A percentile compares a stretch with the other conserved stretches of the same genome.
Conservation (phyloP, 345 rosid genomes). For the Pseudoturritis turrita region DNA sequence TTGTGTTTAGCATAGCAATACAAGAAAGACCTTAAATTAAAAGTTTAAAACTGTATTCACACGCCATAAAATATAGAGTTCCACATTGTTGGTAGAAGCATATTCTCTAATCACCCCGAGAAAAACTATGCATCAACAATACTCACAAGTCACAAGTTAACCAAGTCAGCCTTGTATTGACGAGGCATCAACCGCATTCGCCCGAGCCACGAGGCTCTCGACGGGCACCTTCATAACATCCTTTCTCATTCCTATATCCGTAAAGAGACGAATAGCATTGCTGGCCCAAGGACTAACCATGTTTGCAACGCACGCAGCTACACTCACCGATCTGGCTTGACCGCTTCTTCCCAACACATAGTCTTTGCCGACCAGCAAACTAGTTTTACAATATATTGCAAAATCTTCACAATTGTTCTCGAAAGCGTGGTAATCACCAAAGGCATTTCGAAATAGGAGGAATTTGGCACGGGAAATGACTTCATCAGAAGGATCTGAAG, state of each 20-base stretch:
- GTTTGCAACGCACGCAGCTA: conserved; percentile 38
- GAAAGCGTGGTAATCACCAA: conserved; percentile 54
- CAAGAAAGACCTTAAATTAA: too few species aligned
- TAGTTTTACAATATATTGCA: conserved; percentile 72
- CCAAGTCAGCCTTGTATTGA: too few species aligned
- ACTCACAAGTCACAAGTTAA: too few species aligned
- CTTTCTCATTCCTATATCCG: conserved; percentile 54
- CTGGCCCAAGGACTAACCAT: conserved; percentile 38
- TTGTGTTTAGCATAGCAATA: too few species aligned
- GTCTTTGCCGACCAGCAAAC: conserved; percentile 41
- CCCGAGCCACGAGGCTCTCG: neutral
- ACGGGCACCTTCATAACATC: conserved; percentile 35
- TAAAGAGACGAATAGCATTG: conserved; percentile 31
- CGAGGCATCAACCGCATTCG: too few species aligned
- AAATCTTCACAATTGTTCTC: conserved; percentile 73
- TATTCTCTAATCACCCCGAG: too few species aligned
- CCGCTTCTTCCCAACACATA: conserved; percentile 61
- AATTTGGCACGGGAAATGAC: conserved; percentile 46
- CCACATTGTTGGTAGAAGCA: too few species aligned
- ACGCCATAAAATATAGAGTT: too few species aligned
- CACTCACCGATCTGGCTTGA: conserved; percentile 45
- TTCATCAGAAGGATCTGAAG: conserved; percentile 46
- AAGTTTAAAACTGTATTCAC: too few species aligned
- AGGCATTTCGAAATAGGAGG: conserved; percentile 48
- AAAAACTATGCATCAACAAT: too few species aligned